Evolutionary conservation across 2,329 filamentous ascomycete species (phyloP).

Genomic region (Endocalyx cinctus): DNA sequence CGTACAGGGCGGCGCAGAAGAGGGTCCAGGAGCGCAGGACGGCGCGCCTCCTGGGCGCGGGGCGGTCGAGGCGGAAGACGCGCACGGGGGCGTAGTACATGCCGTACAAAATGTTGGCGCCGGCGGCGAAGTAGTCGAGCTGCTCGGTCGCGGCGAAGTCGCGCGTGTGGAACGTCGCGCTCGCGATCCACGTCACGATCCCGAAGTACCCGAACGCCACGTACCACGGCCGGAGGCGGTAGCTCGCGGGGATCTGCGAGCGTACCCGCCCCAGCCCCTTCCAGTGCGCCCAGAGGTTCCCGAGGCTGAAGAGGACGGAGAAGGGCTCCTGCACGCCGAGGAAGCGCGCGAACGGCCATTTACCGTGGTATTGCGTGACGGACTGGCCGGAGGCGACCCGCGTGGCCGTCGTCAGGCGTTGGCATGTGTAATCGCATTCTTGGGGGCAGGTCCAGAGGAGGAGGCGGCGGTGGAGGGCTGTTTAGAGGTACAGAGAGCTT

Average conservation of each 20-base stretch:
- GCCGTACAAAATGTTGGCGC: constrained; percentile 84
- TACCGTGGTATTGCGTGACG: constrained; percentile 92
- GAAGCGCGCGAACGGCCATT: constrained; percentile 94
- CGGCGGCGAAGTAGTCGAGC: constrained; percentile 93
- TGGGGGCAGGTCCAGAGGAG: constrained; percentile 87
- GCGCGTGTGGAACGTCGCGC: constrained; percentile 86
- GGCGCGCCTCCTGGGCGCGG: constrained; percentile 35
- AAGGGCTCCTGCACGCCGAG: constrained; percentile 93
- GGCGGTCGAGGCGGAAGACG: constrained; percentile 74
- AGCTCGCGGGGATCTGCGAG: constrained; percentile 63
- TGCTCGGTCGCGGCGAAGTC: constrained; percentile 86
- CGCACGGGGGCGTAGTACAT: constrained; percentile 80
- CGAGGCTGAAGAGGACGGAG: constrained; percentile 85
- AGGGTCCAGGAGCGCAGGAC: constrained; percentile 71
- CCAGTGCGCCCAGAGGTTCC: constrained; percentile 85
- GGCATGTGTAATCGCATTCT: constrained; percentile 98
- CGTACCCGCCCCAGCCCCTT: constrained; percentile 69
- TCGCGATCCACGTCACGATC: constrained; percentile 79
- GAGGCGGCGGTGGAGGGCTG: constrained; percentile 79
- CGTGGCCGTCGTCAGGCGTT: constrained; percentile 78
- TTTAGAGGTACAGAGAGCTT: constrained; percentile 9
- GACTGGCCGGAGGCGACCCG: constrained; percentile 63
- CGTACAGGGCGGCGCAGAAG: constrained; percentile 67
- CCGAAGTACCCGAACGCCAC: constrained; percentile 75
- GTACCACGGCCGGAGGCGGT: constrained; percentile 78